phyloP scores from a whole-genome alignment of 148 eudicot species.

The Euryodendron excelsum region DNA sequence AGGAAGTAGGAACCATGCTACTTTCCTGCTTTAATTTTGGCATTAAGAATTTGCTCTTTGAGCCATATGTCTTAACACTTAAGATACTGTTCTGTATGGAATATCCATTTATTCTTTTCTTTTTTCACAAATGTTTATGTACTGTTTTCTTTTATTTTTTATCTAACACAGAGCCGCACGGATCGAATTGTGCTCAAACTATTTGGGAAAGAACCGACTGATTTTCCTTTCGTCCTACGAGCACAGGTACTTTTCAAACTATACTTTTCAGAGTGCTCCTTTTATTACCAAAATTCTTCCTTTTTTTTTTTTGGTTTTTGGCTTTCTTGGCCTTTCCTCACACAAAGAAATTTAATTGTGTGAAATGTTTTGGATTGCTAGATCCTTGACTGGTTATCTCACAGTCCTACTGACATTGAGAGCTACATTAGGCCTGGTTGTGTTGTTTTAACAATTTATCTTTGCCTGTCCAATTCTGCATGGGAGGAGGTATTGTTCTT shows the following conservation, averaged over 20 bases:
- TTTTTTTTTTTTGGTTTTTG: too few species aligned
- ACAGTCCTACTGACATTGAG: constrained; percentile 85
- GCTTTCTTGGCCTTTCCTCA: too few species aligned
- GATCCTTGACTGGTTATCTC: constrained; percentile 80
- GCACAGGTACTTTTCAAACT: constrained; percentile 41
- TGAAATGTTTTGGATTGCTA: too few species aligned
- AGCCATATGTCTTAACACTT: not conserved
- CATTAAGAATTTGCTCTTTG: not conserved
- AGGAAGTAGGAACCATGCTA: too few species aligned
- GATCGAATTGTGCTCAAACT: constrained; percentile 76
- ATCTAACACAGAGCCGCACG: constrained; percentile 48
- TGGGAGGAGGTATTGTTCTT: constrained; percentile 79
- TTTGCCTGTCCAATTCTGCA: constrained; percentile 48
- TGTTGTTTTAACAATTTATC: constrained; percentile 64
- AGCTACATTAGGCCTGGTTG: constrained; percentile 90
- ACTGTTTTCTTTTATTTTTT: not conserved
- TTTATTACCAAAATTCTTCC: not conserved
- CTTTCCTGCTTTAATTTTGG: not conserved
- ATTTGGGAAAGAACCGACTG: constrained; percentile 75
- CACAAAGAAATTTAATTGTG: too few species aligned
- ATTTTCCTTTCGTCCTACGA: constrained; percentile 56
- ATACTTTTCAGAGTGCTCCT: not conserved
- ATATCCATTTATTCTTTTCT: not conserved
- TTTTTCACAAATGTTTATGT: not conserved
- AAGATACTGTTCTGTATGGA: too few species aligned